Conservation (phyloP, 2,329 filamentous ascomycete genomes). For the Colletotrichum sansevieriae region DNA sequence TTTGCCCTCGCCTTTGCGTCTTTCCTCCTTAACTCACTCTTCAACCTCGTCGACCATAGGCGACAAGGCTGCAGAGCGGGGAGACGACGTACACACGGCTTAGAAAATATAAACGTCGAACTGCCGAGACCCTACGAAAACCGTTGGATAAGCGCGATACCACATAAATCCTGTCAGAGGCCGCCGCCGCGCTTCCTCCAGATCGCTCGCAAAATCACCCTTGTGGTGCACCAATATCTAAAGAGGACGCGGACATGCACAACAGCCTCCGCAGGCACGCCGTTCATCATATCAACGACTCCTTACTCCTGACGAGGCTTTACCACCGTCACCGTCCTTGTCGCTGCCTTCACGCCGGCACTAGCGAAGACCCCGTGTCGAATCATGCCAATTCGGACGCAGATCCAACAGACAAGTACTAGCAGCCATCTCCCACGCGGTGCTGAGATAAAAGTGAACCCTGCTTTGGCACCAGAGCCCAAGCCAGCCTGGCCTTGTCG, state of each 20-base stretch:
- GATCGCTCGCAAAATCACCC: constrained; percentile 28
- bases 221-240: constrained; percentile 15
- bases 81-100: neutral
- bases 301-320: constrained; percentile 30
- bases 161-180: constrained; percentile 5
- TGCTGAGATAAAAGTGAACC: constrained; percentile 32
- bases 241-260: constrained; percentile 24
- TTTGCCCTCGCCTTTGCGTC: constrained; percentile 2
- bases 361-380: constrained; percentile 45
- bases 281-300: constrained; percentile 10
- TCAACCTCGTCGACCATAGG: constrained; percentile 12
- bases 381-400: constrained; percentile 42
- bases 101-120: neutral
- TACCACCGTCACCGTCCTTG: constrained; percentile 1
- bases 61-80: constrained; percentile 28
- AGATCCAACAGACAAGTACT: constrained; percentile 42
- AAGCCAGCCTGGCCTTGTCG: constrained; percentile 35
- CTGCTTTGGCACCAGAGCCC: constrained; percentile 26
- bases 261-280: constrained; percentile 14
- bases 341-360: constrained; percentile 44
- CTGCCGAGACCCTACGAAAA: neutral
- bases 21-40: constrained; percentile 4
- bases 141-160: constrained; percentile 19
- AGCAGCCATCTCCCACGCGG: constrained; percentile 30
- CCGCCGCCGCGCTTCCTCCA: constrained; percentile 20